Percentiles rank a stretch among this genome's conserved stretches.
Evolutionary conservation across 352 stramenopile genomes (phyloP).

Genomic region (Globisporangium irregulare): DNA sequence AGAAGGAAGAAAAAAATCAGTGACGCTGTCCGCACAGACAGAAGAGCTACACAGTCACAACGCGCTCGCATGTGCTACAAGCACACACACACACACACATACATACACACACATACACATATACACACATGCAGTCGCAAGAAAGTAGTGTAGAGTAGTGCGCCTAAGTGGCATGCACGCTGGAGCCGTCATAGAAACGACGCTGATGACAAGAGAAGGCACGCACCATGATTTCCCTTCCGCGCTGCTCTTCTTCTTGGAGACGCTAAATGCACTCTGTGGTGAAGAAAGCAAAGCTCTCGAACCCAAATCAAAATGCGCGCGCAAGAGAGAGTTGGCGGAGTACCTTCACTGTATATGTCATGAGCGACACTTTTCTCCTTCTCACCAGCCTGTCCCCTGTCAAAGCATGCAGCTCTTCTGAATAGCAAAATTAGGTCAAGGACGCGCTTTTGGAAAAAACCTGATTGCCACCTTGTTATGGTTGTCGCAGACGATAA

Average conservation of each 20-base stretch:
- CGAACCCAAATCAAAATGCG: not conserved
- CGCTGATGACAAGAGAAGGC: not conserved
- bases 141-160: too few relatives aligned
- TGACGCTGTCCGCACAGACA: not conserved
- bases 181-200: not conserved
- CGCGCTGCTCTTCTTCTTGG: not conserved
- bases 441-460: not conserved
- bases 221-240: not conserved
- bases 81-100: not conserved
- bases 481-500: not conserved
- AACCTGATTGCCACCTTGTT: not conserved
- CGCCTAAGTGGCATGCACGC: not conserved
- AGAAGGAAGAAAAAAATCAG: constrained; percentile 1
- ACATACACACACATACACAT: not conserved
- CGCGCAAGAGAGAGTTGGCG: not conserved
- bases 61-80: not conserved
- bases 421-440: not conserved
- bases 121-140: not conserved
- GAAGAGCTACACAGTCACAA: not conserved
- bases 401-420: not conserved
- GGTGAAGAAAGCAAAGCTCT: not conserved
- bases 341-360: not conserved
- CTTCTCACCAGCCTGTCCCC: not conserved
- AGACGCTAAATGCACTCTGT: not conserved
- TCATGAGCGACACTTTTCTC: not conserved